These are phyloP conservation scores for Eucalyptus curtisii DNA, from an alignment of 345 rosid genomes.

Conservation along the genomic window DNA sequence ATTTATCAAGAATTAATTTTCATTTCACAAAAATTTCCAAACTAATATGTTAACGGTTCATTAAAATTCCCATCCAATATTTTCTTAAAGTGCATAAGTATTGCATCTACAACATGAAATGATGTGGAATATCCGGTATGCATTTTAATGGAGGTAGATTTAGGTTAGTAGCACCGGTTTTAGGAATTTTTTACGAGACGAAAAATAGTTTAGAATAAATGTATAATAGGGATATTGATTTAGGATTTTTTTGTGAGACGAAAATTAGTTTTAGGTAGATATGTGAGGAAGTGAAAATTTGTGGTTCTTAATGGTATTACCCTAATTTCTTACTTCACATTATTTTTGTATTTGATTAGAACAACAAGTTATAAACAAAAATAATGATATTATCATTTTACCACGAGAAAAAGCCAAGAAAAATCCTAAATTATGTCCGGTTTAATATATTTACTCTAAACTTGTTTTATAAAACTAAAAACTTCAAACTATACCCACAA, in stretches of 20 bases:
- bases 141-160: background rate
- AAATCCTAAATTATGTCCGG: background rate
- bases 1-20: background rate
- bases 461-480: too few relatives aligned
- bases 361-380: background rate
- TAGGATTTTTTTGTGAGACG: background rate
- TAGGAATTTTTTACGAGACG: accelerated
- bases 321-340: background rate
- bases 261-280: background rate
- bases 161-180: accelerated
- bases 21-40: background rate
- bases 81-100: background rate
- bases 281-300: accelerated
- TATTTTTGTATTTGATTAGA: background rate
- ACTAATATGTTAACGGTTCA: background rate
- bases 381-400: background rate
- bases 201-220: background rate
- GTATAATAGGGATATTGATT: accelerated
- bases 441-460: too few relatives aligned
- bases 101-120: background rate
- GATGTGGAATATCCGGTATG: accelerated
- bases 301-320: background rate
- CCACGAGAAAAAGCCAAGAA: background rate
- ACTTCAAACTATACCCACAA: too few relatives aligned
- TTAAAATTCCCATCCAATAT: background rate